Evolutionary conservation across 202 grass and related monocot genomes (phyloP).

Genomic region (Schoenoplectus tabernaemontani): DNA sequence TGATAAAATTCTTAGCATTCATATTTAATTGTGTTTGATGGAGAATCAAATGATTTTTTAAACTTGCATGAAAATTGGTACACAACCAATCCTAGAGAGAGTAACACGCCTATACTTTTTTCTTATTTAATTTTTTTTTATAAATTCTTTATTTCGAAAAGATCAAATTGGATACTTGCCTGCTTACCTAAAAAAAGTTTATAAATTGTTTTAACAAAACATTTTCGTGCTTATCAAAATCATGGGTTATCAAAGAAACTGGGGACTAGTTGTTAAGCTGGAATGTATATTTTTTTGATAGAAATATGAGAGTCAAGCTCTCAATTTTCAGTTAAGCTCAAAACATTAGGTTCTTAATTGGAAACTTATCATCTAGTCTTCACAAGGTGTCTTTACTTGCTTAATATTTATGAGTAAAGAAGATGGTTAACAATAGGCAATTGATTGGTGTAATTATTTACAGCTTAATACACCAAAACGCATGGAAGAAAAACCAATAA

Average conservation of each 20-base stretch:
- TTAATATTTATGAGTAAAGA: not conserved
- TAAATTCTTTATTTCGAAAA: no score
- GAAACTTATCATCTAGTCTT: not conserved
- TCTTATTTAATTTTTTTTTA: not conserved
- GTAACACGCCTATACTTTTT: no score
- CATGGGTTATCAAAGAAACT: not conserved
- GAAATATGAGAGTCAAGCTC: no score
- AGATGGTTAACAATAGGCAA: not conserved
- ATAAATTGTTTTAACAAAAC: not conserved
- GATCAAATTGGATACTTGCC: no score
- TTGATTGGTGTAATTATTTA: slow-evolving; percentile 14
- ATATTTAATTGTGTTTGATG: no score
- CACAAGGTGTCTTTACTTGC: not conserved
- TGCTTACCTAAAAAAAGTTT: not conserved
- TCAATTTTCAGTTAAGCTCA: no score
- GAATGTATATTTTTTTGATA: no score
- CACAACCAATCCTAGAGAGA: not conserved
- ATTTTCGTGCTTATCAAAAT: not conserved
- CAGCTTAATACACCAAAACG: no score
- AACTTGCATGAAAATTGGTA: not conserved
- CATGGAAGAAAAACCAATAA: slow-evolving; percentile 67
- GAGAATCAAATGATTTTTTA: no score
- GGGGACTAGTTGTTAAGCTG: not conserved
- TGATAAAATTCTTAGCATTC: no score
- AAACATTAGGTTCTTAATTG: not conserved